A percentile compares a stretch with the other conserved stretches of the same genome.
These are phyloP conservation scores for Gossypium schwendimanii DNA, from an alignment of 441 rosid genomes.

Conservation along the genomic window DNA sequence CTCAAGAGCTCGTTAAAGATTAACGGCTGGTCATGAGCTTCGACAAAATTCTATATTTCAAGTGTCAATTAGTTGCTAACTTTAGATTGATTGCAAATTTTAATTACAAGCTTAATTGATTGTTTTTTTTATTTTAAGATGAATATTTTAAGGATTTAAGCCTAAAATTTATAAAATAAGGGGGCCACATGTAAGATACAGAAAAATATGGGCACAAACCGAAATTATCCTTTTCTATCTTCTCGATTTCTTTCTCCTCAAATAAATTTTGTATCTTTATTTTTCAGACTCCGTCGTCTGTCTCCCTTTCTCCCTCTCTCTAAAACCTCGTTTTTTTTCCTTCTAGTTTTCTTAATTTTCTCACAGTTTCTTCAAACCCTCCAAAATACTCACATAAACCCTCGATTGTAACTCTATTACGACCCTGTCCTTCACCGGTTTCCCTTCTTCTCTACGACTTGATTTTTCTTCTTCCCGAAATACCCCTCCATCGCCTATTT, in stretches of 20 bases:
- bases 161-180: neutral
- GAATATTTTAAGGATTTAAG: neutral
- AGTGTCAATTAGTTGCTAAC: too few relatives aligned
- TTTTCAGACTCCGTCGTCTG: constrained; percentile 12
- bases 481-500: constrained; percentile 25
- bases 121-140: neutral
- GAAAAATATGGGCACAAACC: neutral
- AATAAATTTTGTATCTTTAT: neutral
- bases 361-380: constrained; percentile 19
- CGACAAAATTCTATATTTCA: too few relatives aligned
- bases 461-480: constrained; percentile 10
- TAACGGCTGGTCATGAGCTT: too few relatives aligned
- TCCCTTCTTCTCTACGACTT: constrained; percentile 3
- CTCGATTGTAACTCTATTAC: constrained; percentile 22
- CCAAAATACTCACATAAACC: constrained; percentile 5
- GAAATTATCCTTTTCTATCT: neutral
- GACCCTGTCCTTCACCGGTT: constrained; percentile 30
- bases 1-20: too few relatives aligned
- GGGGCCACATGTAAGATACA: neutral
- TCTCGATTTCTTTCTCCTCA: constrained; percentile 22
- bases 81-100: too few relatives aligned
- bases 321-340: neutral
- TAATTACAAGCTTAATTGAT: neutral
- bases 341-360: neutral
- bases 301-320: neutral